Conservation (phyloP, 1,139 yeast genomes). For the Blastobotrys ciferrii region DNA sequence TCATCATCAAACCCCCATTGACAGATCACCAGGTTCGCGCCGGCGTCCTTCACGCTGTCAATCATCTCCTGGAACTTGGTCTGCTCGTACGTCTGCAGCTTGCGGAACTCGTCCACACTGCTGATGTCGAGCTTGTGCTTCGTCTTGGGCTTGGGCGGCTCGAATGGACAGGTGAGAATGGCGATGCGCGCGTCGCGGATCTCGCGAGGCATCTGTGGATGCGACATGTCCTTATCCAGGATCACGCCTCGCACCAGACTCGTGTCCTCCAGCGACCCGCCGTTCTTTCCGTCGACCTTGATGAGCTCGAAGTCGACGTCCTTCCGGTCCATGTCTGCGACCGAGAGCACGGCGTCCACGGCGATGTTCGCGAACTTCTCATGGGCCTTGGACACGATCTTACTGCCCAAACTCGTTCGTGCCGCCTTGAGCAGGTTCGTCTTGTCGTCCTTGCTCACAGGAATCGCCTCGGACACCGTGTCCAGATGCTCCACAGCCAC, state of each 20-base stretch:
- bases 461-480: slow-evolving; percentile 62
- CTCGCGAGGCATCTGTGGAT: slow-evolving; percentile 93
- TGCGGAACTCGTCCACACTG: slow-evolving; percentile 87
- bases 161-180: slow-evolving; percentile 95
- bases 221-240: slow-evolving; percentile 94
- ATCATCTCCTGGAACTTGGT: slow-evolving; percentile 91
- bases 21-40: slow-evolving; percentile 95
- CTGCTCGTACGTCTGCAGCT: slow-evolving; percentile 87
- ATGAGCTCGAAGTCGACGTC: slow-evolving; percentile 97
- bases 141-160: slow-evolving; percentile 99
- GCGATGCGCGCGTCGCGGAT: slow-evolving; percentile 85
- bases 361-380: slow-evolving; percentile 96
- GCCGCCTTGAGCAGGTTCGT: slow-evolving; percentile 79
- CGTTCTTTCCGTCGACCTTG: slow-evolving; percentile 92
- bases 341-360: slow-evolving; percentile 90
- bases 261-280: slow-evolving; percentile 89
- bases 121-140: slow-evolving; percentile 95
- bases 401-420: slow-evolving; percentile 90
- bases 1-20: slow-evolving; percentile 99
- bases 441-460: slow-evolving; percentile 36
- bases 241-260: slow-evolving; percentile 85
- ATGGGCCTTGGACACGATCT: slow-evolving; percentile 91
- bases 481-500: slow-evolving; percentile 81
- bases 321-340: slow-evolving; percentile 85
- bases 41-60: slow-evolving; percentile 76